Evolutionary conservation across 805 yeast species (phyloP), one percentile per base, ranked within the genome.

Genomic region (Ogataea pignaliae): DNA sequence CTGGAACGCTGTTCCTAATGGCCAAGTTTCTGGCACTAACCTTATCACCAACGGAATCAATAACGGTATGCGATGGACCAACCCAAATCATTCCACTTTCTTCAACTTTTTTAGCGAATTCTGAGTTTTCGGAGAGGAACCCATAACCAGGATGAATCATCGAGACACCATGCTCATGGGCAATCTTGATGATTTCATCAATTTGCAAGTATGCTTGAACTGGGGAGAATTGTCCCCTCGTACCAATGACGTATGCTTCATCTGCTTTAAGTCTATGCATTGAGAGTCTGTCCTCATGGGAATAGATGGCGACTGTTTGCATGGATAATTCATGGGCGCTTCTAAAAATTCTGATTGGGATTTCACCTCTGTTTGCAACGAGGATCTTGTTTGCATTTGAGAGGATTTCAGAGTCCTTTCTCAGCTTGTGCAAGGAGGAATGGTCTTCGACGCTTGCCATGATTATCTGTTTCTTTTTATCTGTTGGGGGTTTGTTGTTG

Each of bases 301-400:
- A 89, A 68, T 89, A 91, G 61, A 91, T 85, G 37, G 98, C 99
- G 35, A 93, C 97, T 0, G 99, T 90, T 61, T 87, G 89, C 96
- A 93, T 88, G 17, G 96, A 85, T 60, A 91, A 75, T 69, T 91
- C 99, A 70, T 93, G 99, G 48, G 99, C 99, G 32, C 97, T 84
- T 70, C 99, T 80, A 70, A 91, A 91, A 64, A 91, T 90, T 69
- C 93, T 71, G 60, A 84, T 83, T 36, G 91, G 91, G 56, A 85
- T 85, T 66, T 85, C 91, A 57, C 91, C 93, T 70, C 93, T 73
- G 71, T 84, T 85, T 52, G 91, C 91, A 34, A 86, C 93, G 50
- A 86, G 70, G 60, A 85, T 78, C 72, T 76, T 75, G 65, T 75
- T 74, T 66, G 76, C 75, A 45, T 72, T 61, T 40, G 81, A 79